Base-by-base conservation (phyloP, 169 alveolate species). In the Plasmodium inui region DNA sequence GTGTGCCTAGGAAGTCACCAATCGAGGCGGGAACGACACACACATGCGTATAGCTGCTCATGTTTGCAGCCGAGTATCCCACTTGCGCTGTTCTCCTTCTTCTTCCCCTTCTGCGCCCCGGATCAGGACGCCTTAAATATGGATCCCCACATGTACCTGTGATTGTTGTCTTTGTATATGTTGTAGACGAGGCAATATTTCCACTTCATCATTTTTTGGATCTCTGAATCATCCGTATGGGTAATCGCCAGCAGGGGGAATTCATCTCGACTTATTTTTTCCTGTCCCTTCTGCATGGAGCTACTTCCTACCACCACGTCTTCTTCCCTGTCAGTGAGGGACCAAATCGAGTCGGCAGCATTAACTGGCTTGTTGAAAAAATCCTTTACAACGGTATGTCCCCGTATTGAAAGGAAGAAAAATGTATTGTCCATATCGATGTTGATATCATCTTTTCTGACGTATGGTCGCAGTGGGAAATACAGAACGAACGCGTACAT, bases 121-220 rank as follows among this genome's bases (percentile, higher is more conserved):
- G 17, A 8, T 55, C 55, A 89, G 28, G 94, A 89, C 50, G 81
- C 17, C 50, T 91, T 91, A 82, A 91, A 91, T 74, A 91, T 53
- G 50, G 95, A 91, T 8, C 95, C 95, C 95, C 95, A 91, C 95
- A 91, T 91, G 19, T 91, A 91, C 78, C 50, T 91, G 39, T 91
- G 95, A 70, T 91, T 91, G 61, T 81, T 91, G 53, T 91, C 95
- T 28, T 91, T 91, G 70, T 91, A 91, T 32, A 91, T 91, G n/a
- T 91, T 80, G 41, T 91, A 91, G 32, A 91, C 55, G 55, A 91
- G 39, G 44, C 86, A 71, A 41, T 71, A 91, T 50, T 82, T 37
- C 14, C 19, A 53, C 34, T 91, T 91, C 19, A 71, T 44, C 72
- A 91, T 46, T 50, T 81, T 50, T 17, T 91, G 44, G 14, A 91